Base-by-base conservation (phyloP, 163 green algal species). In the Chloroidium sp. region DNA sequence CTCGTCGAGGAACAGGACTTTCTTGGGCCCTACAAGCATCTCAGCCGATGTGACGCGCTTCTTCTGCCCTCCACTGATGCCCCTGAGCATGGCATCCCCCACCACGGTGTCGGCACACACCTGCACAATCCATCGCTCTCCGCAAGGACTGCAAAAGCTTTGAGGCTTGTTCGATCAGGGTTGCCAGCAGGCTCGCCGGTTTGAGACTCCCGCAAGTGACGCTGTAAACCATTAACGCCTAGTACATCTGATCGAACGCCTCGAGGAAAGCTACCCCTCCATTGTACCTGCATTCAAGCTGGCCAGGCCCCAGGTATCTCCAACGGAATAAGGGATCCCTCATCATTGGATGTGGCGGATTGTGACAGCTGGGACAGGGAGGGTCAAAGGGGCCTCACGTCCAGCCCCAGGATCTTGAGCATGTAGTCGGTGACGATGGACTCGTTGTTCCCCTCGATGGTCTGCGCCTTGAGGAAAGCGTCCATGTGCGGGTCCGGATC, bases 51-150 rank as follows among this genome's bases (percentile, higher is more conserved):
- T 95, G 59, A 96, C 81, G 0, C 92, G 86, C 86, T 93, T 93
- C 59, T 83, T 86, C 86, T 96, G 88, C 2, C 92, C 92, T 13
- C 92, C 92, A 68, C 81, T 89, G 74, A 95, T 87, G 75, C 92
- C 92, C 0, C 91, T 80, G 75, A 93, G 92, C 88, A 96, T 91
- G 69, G 87, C 77, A 58, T 88, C 84, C 75, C 91, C 92, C 76
- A 87, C 80, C 75, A 84, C 72, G n/a, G 83, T 87, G 78, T 87
- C 83, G 58, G 80, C 80, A 69, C 83, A 86, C 62, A 86, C 76
- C 62, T 85, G 62, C 77, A 82, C 61, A 1, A 77, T 57, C 36
- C 36, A 36, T 36, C 36, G 36, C 36, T 36, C 10, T 74, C 8
- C 12, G 67, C 12, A 10, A 74, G 36, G 36, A 36, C 36, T 74